phyloP scores from a whole-genome alignment of 192 early-diverging fungal genomes.

The Globomyces pollinis-pini region DNA sequence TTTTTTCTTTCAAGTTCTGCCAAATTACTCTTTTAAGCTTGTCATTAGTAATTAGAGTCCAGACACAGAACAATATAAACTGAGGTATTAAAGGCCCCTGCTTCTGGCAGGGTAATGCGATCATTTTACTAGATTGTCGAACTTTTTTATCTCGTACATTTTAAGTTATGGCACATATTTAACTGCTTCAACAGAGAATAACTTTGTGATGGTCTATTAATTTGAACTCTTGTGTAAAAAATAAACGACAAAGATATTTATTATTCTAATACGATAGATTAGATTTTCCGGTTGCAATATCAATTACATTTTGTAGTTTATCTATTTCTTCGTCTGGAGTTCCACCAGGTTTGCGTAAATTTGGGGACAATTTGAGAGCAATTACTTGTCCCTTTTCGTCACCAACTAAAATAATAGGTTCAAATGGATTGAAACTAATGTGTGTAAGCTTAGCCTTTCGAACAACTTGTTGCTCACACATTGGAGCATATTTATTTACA shows the following conservation, averaged over 20 bases:
- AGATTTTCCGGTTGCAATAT: slow-evolving; percentile 7
- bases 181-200: neutral
- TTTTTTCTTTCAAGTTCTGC: too few species aligned
- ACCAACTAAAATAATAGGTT: slow-evolving; percentile 50
- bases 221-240: neutral
- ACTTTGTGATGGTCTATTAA: neutral
- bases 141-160: neutral
- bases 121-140: neutral
- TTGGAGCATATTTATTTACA: slow-evolving; percentile 56
- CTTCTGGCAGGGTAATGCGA: neutral
- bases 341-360: slow-evolving; percentile 28
- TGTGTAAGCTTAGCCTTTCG: slow-evolving; percentile 54
- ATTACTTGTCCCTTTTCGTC: slow-evolving; percentile 50
- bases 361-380: slow-evolving; percentile 46
- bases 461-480: slow-evolving; percentile 55
- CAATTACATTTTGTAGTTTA: slow-evolving; percentile 6
- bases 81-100: neutral
- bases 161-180: neutral
- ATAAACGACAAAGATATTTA: neutral
- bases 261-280: slow-evolving; percentile 2
- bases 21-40: too few species aligned
- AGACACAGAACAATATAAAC: neutral
- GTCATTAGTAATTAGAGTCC: too few species aligned
- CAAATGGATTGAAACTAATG: slow-evolving; percentile 52
- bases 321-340: slow-evolving; percentile 8